Conservation (phyloP, 495 filamentous ascomycete genomes). For the Tuber indicum region DNA sequence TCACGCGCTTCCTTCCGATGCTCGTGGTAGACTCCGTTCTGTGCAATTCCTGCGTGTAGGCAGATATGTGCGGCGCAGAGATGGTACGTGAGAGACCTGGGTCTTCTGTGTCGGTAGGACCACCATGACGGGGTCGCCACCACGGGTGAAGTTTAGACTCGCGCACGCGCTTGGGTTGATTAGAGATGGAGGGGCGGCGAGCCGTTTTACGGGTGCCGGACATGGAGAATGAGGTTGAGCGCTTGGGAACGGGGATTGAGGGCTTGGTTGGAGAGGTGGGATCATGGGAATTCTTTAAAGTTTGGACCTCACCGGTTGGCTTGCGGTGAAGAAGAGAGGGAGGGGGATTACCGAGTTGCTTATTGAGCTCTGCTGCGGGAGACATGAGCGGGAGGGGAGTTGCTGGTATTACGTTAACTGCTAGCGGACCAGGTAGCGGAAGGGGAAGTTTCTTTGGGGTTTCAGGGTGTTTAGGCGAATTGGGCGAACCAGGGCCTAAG, state of each 20-base stretch:
- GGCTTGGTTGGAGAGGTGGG: slow-evolving; percentile 10
- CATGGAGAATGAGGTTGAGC: slow-evolving; percentile 7
- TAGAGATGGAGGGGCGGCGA: slow-evolving; percentile 24
- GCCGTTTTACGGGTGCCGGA: slow-evolving; percentile 18
- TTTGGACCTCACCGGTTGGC: slow-evolving; percentile 18
- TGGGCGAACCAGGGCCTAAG: background rate
- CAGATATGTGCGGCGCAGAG: slow-evolving; percentile 2
- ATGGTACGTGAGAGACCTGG: slow-evolving; percentile 23
- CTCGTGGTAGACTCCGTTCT: background rate
- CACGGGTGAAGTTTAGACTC: slow-evolving; percentile 35
- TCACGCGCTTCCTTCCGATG: slow-evolving; percentile 22
- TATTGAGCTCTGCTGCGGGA: slow-evolving; percentile 23
- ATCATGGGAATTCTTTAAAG: slow-evolving; percentile 1
- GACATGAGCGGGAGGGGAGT: slow-evolving; percentile 30
- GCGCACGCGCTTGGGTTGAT: slow-evolving; percentile 21
- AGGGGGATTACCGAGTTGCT: slow-evolving; percentile 30
- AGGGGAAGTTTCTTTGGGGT: slow-evolving; percentile 13
- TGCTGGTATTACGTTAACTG: slow-evolving; percentile 31
- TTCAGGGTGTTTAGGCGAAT: slow-evolving; percentile 3
- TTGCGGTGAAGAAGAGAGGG: slow-evolving; percentile 24
- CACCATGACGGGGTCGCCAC: slow-evolving; percentile 33
- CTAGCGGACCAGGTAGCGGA: slow-evolving; percentile 13
- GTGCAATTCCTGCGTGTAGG: background rate
- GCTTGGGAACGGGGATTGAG: slow-evolving; percentile 8
- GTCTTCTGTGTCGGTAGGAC: slow-evolving; percentile 17